These are phyloP conservation scores for Solanum chmielewskii DNA, from an alignment of 257 asterid genomes.

Conservation along the genomic window DNA sequence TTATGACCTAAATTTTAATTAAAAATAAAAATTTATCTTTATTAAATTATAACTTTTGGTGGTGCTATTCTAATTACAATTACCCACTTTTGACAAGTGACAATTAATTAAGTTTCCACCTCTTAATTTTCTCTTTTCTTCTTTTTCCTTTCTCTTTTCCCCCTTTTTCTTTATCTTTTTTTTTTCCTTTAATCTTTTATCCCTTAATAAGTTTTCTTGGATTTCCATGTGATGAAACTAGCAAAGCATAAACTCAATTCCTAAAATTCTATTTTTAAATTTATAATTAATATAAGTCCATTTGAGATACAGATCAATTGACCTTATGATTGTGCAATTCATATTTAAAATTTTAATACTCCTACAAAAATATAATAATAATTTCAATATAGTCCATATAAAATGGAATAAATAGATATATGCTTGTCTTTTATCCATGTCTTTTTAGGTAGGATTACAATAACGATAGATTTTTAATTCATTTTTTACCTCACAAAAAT, in stretches of 20 bases:
- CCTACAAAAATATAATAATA: not conserved
- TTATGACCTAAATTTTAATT: not conserved
- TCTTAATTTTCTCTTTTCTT: not conserved
- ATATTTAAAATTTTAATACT: not conserved
- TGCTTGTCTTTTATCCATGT: no score
- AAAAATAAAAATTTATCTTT: not conserved
- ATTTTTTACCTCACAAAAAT: not conserved
- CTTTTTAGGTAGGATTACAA: not conserved
- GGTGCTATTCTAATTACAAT: not conserved
- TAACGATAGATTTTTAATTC: no score
- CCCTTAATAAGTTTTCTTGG: not conserved
- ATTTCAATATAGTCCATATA: no score
- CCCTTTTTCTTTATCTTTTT: not conserved
- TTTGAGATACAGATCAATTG: not conserved
- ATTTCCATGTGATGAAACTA: not conserved
- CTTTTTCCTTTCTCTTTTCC: not conserved
- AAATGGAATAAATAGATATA: no score
- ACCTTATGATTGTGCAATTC: not conserved
- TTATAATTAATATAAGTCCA: not conserved
- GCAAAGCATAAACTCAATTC: not conserved
- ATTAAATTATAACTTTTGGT: not conserved
- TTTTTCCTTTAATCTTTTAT: not conserved
- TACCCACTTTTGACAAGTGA: not conserved
- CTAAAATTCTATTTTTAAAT: no score
- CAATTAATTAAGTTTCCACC: not conserved